These are phyloP conservation scores for Phytophthora palmivora DNA, from an alignment of 352 stramenopile genomes.

Conservation along the genomic window DNA sequence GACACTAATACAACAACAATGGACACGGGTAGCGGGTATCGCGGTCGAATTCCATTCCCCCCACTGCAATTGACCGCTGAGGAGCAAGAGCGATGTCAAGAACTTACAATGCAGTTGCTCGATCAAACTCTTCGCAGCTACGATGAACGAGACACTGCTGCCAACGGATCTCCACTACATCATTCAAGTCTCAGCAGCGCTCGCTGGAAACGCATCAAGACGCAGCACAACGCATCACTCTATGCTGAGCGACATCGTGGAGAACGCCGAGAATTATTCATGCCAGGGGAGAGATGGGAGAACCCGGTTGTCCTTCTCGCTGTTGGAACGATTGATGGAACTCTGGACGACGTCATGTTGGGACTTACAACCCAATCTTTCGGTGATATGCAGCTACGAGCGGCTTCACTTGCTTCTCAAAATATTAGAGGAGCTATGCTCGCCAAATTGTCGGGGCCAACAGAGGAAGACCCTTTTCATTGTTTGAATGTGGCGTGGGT, in stretches of 20 bases:
- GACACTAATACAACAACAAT: not conserved
- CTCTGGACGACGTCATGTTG: constrained; percentile 33
- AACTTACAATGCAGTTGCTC: constrained; percentile 28
- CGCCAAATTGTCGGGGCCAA: constrained; percentile 51
- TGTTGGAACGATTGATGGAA: constrained; percentile 22
- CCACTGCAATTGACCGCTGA: constrained; percentile 19
- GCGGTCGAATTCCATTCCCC: constrained; percentile 18
- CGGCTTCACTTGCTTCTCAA: constrained; percentile 16
- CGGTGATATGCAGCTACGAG: constrained; percentile 21
- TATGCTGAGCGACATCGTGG: constrained; percentile 14
- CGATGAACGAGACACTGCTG: constrained; percentile 17
- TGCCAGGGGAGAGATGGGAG: constrained; percentile 15
- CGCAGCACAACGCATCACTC: constrained; percentile 27
- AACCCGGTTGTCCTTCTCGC: constrained; percentile 20
- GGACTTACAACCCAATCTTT: constrained; percentile 25
- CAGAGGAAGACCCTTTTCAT: constrained; percentile 52
- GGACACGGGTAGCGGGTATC: constrained; percentile 21
- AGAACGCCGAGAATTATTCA: constrained; percentile 4
- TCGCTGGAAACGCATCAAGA: constrained; percentile 32
- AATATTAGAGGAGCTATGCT: constrained; percentile 44
- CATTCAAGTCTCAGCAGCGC: constrained; percentile 18
- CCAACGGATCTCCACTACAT: constrained; percentile 15
- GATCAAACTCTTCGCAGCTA: constrained; percentile 33
- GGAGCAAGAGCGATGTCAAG: constrained; percentile 26
- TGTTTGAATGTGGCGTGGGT: constrained; percentile 58